A percentile compares a stretch with the other conserved stretches of the same genome.
These are phyloP conservation scores for Scleroderma bovista DNA, from an alignment of 768 basidiomycete genomes.

Conservation along the genomic window DNA sequence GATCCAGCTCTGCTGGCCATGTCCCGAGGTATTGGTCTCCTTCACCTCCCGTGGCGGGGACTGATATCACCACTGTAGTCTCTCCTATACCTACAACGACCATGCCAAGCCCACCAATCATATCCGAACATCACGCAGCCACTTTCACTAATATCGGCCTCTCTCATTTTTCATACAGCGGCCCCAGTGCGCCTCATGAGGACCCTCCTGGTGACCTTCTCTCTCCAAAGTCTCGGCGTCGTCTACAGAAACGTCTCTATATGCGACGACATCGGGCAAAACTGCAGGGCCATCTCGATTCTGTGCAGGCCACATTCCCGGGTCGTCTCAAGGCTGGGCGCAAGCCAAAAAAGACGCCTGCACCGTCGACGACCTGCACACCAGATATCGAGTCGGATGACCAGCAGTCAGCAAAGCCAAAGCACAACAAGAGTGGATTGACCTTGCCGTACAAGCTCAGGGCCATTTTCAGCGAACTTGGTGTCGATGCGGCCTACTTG, in stretches of 20 bases:
- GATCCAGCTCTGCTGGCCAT: conserved; percentile 27
- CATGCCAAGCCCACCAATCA: too few species aligned
- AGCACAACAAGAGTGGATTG: conserved; percentile 28
- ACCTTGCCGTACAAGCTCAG: conserved; percentile 44
- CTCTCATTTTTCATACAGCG: background rate
- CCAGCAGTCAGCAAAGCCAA: conserved; percentile 5
- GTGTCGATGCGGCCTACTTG: conserved; percentile 42
- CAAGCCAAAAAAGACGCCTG: conserved; percentile 6
- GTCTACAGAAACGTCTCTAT: conserved; percentile 56
- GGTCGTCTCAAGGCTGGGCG: conserved; percentile 37
- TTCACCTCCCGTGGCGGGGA: too few species aligned
- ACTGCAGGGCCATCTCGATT: conserved; percentile 22
- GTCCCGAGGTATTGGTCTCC: conserved; percentile 14
- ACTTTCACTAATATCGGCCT: background rate
- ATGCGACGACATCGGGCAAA: conserved; percentile 69
- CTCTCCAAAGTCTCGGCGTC: conserved; percentile 48
- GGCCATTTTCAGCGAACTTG: conserved; percentile 35
- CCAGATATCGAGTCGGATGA: conserved; percentile 5
- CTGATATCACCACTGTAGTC: background rate
- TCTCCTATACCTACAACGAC: too few species aligned
- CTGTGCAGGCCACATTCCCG: background rate
- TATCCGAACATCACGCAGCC: background rate
- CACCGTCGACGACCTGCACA: conserved; percentile 1
- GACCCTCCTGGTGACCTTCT: conserved; percentile 13
- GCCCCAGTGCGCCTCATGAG: background rate